Conservation (phyloP, 306 rosid species). For the Pterocarpus santalinus region DNA sequence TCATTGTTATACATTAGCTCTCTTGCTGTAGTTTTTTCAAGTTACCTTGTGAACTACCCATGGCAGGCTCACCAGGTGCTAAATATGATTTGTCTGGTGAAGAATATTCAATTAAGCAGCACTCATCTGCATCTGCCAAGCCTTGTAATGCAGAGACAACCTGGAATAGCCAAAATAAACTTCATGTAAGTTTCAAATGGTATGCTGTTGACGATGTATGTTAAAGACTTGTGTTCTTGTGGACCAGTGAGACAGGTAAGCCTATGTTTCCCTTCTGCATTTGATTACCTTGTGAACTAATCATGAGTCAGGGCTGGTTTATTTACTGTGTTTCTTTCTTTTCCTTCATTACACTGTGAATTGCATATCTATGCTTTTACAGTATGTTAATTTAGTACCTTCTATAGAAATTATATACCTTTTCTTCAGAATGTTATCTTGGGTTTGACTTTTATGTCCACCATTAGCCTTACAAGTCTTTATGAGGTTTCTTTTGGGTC, state of each 20-base stretch:
- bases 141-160: constrained; percentile 58
- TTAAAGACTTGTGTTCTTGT: constrained; percentile 2
- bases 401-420: constrained; percentile 4
- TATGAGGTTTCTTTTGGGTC: not conserved
- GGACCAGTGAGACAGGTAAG: not conserved
- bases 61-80: not conserved
- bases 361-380: constrained; percentile 3
- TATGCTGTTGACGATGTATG: constrained; percentile 6
- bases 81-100: constrained; percentile 34
- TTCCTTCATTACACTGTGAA: not conserved
- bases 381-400: not conserved
- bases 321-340: not conserved
- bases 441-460: not conserved
- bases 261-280: not conserved
- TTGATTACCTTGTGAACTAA: not conserved
- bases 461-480: not conserved
- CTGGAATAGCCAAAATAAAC: constrained; percentile 46
- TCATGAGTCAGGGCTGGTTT: not conserved
- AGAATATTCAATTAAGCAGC: constrained; percentile 33
- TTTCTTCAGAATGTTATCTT: constrained; percentile 1
- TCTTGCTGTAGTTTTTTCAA: constrained; percentile 12
- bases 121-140: constrained; percentile 41
- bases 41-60: constrained; percentile 45
- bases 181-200: constrained; percentile 24
- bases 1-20: not conserved